Base-by-base conservation (phyloP, 2,329 filamentous ascomycete genomes). In the Claviceps capensis region DNA sequence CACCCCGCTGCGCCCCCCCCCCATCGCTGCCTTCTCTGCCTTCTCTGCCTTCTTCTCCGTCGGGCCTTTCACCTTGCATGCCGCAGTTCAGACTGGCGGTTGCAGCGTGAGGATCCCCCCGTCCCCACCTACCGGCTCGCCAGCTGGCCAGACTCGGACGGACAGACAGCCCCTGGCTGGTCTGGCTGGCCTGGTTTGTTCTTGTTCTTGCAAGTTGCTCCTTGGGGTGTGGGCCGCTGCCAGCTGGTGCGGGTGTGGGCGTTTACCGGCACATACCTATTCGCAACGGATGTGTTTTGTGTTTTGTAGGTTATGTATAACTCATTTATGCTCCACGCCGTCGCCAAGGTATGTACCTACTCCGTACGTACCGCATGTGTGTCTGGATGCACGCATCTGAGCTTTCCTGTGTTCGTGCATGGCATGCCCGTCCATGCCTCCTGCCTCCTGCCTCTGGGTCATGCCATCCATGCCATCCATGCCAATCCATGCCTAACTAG, bases 21-120 rank as follows among this genome's bases (percentile, higher is more conserved):
- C 30, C 9, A 34, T 34, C 30, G 30, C 30, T 34, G 30, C 30
- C 30, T 30, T 30, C 30, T 30, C 30, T 30, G 30, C 30, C 30
- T 8, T 8, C 26, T 30, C 26, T 34, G 30, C 30, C 30, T 34
- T 34, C 30, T 34, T 34, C 30, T 34, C 30, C 9, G 30, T 34
- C 30, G 30, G 30, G 30, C 30, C 30, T 34, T 11, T 34, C 30
- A 34, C 30, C 8, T 11, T 34, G 30, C 50, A 44, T 58, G 55
- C 55, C 58, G 59, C 60, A 60, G 59, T 65, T 67, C 70, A 72
- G 69, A 72, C 73, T 72, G 72, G 70, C 65, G 65, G 65, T 60
- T 60, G 64, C 66, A 67, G 67, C 19, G 17, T 42, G 17, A 19
- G 64, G 63, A 64, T 59, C 19, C 17, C 46, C 37, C 48, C 53